A percentile compares a stretch with the other conserved stretches of the same genome.
phyloP scores from a whole-genome alignment of 768 basidiomycete species.

The Asterophora lycoperdoides region DNA sequence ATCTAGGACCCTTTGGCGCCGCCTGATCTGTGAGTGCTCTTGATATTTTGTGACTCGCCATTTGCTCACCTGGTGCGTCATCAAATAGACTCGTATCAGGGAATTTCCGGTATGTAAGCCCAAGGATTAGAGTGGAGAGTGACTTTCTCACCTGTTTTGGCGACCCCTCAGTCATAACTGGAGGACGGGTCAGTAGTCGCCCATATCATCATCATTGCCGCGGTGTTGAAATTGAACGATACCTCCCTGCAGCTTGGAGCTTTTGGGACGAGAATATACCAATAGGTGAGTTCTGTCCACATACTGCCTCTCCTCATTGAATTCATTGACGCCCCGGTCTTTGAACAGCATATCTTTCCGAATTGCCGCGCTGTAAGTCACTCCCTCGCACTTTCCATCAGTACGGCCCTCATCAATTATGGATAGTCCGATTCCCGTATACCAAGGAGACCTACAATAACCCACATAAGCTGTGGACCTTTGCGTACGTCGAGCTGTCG shows the following conservation, averaged over 20 bases:
- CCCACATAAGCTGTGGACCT: slow-evolving; percentile 56
- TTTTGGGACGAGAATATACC: slow-evolving; percentile 37
- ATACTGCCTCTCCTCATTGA: background rate
- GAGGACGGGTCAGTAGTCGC: slow-evolving; percentile 35
- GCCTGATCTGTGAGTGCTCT: slow-evolving; percentile 36
- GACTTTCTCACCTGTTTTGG: background rate
- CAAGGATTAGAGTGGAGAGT: background rate
- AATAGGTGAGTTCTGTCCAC: slow-evolving; percentile 27
- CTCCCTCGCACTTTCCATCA: no score
- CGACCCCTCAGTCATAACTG: slow-evolving; percentile 36
- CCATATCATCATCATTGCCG: background rate
- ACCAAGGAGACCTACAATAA: slow-evolving; percentile 61
- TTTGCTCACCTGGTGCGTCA: background rate
- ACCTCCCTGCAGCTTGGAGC: slow-evolving; percentile 35
- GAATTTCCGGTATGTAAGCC: slow-evolving; percentile 35
- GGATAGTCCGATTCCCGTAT: slow-evolving; percentile 58
- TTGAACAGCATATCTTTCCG: slow-evolving; percentile 38
- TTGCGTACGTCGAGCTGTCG: slow-evolving; percentile 44
- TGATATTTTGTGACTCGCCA: background rate
- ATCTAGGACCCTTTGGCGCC: slow-evolving; percentile 38
- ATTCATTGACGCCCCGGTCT: background rate
- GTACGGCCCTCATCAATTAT: no score
- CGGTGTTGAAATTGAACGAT: background rate
- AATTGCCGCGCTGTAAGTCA: slow-evolving; percentile 29
- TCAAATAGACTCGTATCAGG: slow-evolving; percentile 35